These are phyloP conservation scores for Xylaria multiplex DNA, from an alignment of 2,329 filamentous ascomycete species.

Conservation along the genomic window DNA sequence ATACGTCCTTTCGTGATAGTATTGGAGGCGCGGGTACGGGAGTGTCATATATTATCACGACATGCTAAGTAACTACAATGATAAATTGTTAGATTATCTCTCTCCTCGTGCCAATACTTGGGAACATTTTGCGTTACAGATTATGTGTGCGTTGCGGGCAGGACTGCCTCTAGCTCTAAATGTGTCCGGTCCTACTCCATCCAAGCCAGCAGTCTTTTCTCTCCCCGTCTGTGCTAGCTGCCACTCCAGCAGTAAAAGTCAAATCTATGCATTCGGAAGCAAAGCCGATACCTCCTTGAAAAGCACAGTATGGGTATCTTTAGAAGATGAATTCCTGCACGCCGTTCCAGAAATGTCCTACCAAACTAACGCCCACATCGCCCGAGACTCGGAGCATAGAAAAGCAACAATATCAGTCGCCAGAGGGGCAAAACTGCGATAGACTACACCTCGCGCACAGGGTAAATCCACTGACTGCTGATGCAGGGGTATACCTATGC, in stretches of 20 bases:
- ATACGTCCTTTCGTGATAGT: background rate
- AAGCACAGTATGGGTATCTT: constrained; percentile 15
- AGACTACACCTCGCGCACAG: background rate
- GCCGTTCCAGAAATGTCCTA: background rate
- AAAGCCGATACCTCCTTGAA: background rate
- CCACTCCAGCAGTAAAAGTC: background rate
- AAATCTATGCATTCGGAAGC: background rate
- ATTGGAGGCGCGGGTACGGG: background rate
- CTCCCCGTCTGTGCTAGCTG: background rate
- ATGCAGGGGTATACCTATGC: background rate
- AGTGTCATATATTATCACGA: background rate
- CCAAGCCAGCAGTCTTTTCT: no score
- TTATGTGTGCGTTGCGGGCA: background rate
- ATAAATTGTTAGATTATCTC: background rate
- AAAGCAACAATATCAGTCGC: background rate
- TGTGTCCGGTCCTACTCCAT: background rate
- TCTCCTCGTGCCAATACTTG: background rate
- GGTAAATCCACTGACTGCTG: background rate
- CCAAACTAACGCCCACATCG: background rate
- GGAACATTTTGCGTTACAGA: background rate
- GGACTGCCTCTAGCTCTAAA: background rate
- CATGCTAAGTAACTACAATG: background rate
- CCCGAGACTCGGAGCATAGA: background rate
- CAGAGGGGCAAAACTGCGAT: no score
- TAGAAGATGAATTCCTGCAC: background rate